These are phyloP conservation scores for Citrus mangshanensis DNA, from an alignment of 345 rosid genomes.

Conservation along the genomic window DNA sequence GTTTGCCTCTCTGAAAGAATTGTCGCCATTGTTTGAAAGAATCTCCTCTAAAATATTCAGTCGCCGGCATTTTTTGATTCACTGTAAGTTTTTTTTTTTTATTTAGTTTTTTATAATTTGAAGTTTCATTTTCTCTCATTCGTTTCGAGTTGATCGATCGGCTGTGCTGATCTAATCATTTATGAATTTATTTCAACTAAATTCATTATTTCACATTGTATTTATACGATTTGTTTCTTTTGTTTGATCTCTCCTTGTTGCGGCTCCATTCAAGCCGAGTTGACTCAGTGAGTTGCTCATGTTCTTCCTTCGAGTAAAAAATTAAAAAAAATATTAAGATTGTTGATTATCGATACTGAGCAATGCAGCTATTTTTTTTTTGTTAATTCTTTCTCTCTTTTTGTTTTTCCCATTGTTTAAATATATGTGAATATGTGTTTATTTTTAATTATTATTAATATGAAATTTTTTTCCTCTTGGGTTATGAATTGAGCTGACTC, in stretches of 20 bases:
- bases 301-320: background rate
- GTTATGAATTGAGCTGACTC: conserved; percentile 19
- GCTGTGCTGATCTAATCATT: background rate
- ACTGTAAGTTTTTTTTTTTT: conserved; percentile 13
- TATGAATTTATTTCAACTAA: background rate
- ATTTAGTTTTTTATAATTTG: too few relatives aligned
- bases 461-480: conserved; percentile 1
- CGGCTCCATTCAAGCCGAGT: background rate
- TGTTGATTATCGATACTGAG: background rate
- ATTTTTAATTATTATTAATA: background rate
- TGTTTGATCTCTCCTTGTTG: background rate
- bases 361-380: background rate
- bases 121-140: background rate
- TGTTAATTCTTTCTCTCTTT: background rate
- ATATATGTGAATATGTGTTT: conserved; percentile 4
- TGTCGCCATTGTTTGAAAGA: conserved; percentile 21
- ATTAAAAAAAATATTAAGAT: background rate
- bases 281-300: background rate
- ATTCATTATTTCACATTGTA: background rate
- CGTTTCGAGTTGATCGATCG: background rate
- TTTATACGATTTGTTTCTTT: background rate
- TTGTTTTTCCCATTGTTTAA: background rate
- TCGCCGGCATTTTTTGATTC: conserved; percentile 22
- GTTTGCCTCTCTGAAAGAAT: conserved; percentile 7
- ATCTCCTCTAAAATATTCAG: background rate